A percentile compares a stretch with the other conserved stretches of the same genome.
phyloP scores from a whole-genome alignment of 768 basidiomycete genomes.

The Candolleomyces eurysporus region DNA sequence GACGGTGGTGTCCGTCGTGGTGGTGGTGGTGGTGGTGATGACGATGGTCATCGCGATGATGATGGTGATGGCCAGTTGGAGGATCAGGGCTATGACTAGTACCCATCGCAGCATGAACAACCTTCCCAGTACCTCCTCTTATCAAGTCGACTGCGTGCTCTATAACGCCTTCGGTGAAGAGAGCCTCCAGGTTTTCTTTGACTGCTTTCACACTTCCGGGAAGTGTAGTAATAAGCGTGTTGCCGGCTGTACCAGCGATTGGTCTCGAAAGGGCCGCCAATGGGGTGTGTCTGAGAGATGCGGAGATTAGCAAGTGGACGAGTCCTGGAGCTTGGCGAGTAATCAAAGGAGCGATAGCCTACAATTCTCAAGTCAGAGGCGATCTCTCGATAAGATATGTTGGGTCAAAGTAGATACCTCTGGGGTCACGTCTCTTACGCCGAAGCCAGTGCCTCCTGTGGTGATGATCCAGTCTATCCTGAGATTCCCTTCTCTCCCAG shows the following conservation, averaged over 20 bases:
- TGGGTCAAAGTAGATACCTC: constrained; percentile 48
- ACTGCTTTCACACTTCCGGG: constrained; percentile 88
- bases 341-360: constrained; percentile 65
- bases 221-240: constrained; percentile 72
- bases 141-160: constrained; percentile 73
- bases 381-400: neutral
- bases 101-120: constrained; percentile 51
- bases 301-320: constrained; percentile 66
- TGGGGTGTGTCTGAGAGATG: constrained; percentile 72
- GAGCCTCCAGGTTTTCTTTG: constrained; percentile 66
- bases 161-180: constrained; percentile 57
- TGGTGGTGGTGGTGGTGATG: constrained; percentile 38
- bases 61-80: too few relatives aligned
- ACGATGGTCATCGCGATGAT: constrained; percentile 24
- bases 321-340: constrained; percentile 69
- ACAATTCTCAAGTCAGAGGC: neutral
- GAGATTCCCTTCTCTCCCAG: constrained; percentile 24
- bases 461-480: constrained; percentile 75
- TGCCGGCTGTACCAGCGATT: constrained; percentile 68
- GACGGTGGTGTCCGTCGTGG: constrained; percentile 36
- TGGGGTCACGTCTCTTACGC: constrained; percentile 76
- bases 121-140: constrained; percentile 61
- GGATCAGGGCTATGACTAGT: constrained; percentile 15
- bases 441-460: constrained; percentile 88
- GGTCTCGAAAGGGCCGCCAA: constrained; percentile 83